These are phyloP conservation scores for Hura crepitans DNA, from an alignment of 441 rosid species.

Conservation along the genomic window DNA sequence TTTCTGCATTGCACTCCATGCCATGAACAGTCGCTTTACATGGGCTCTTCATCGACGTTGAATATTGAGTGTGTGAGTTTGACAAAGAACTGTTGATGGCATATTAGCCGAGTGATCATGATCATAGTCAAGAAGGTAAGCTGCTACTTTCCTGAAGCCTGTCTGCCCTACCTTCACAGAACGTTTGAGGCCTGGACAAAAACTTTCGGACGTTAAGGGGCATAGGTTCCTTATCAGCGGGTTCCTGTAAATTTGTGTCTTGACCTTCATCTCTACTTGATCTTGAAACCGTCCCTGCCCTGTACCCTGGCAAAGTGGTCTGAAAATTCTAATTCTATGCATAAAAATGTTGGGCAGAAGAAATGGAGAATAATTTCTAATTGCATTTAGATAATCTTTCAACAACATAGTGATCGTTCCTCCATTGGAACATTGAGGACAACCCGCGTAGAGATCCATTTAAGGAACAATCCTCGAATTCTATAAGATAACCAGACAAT, in stretches of 20 bases:
- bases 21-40: too few relatives aligned
- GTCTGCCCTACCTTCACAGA: constrained; percentile 44
- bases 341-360: constrained; percentile 36
- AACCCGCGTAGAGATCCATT: too few relatives aligned
- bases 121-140: constrained; percentile 38
- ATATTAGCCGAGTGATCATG: constrained; percentile 39
- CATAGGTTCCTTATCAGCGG: constrained; percentile 43
- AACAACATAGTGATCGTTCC: constrained; percentile 32
- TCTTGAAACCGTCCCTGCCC: too few relatives aligned
- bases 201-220: constrained; percentile 46
- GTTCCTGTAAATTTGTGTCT: too few relatives aligned
- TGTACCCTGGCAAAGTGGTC: constrained; percentile 24
- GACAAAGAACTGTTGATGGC: constrained; percentile 44
- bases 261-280: constrained; percentile 26
- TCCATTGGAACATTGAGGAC: constrained; percentile 43
- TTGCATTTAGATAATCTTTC: constrained; percentile 39
- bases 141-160: constrained; percentile 42
- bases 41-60: constrained; percentile 37
- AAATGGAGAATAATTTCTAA: constrained; percentile 39
- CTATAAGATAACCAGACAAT: neutral
- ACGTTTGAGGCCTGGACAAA: constrained; percentile 43
- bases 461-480: too few relatives aligned
- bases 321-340: constrained; percentile 39
- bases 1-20: constrained; percentile 36
- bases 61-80: constrained; percentile 39